Percentiles rank a stretch among this genome's conserved stretches.
Conservation (phyloP, 2,329 filamentous ascomycete genomes). For the Metarhizium sp. region DNA sequence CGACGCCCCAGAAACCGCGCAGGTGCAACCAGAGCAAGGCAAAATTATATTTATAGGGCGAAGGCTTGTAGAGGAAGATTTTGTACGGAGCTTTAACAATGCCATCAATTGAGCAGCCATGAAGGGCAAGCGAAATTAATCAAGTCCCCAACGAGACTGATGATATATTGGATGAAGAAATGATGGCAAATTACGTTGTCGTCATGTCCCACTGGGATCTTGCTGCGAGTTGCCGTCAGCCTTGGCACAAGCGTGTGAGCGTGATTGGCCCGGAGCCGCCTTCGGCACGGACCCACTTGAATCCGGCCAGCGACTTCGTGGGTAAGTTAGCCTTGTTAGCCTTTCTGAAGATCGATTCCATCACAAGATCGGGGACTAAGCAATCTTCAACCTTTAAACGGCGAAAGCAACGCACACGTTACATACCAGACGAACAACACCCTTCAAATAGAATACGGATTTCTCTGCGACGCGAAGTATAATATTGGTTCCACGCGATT, state of each 20-base stretch:
- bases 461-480: not conserved
- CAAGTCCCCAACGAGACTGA: not conserved
- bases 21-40: slow-evolving; percentile 25
- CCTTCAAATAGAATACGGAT: not conserved
- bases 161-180: too few species aligned
- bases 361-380: not conserved
- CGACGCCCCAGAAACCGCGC: slow-evolving; percentile 39
- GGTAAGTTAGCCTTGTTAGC: slow-evolving; percentile 16
- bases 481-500: not conserved
- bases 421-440: not conserved
- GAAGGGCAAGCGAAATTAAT: not conserved
- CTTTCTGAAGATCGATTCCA: slow-evolving; percentile 11
- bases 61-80: slow-evolving; percentile 39
- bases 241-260: slow-evolving; percentile 8
- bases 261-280: slow-evolving; percentile 19
- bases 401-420: not conserved
- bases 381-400: not conserved
- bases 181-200: too few species aligned
- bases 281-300: slow-evolving; percentile 31
- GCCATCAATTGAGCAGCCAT: slow-evolving; percentile 11
- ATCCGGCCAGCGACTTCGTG: slow-evolving; percentile 20
- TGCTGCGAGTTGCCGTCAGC: slow-evolving; percentile 7
- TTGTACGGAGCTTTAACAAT: slow-evolving; percentile 35
- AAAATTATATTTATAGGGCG: slow-evolving; percentile 59
- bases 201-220: too few species aligned